Base-by-base conservation (phyloP, 164 flowering plant genomes). In the Paratinospora sagittata region DNA sequence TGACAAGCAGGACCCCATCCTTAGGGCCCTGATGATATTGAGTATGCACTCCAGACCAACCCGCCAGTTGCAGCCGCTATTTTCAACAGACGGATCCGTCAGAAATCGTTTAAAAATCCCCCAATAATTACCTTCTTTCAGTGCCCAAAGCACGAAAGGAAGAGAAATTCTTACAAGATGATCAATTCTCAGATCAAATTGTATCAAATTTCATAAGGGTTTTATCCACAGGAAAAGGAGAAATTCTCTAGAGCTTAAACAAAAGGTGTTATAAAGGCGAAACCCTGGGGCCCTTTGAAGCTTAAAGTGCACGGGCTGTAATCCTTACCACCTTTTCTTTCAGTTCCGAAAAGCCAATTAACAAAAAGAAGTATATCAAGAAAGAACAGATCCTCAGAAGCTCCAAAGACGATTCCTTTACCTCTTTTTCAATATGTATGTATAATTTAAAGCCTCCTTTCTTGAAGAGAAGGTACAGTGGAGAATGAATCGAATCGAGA, bases 1-100 rank as follows among this genome's bases (percentile, higher is more conserved):
- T 27, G 98, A 85, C 30, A 93, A 85, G 90, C 99, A 96, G 99
- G 98, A 96, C 87, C 99, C 99, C 98, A 91, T 93, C 73, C 91
- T 80, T 30, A 96, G 98, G 96, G 99, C 99, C 98, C 98, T 89
- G 92, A 96, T 77, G 23, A 96, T 82, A 67, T 78, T 81, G 6
- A 91, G 63, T 77, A 95, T 36, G 96, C 99, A 95, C 87, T 95
- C 99, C 98, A 95, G 94, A 86, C 82, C 92, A 87, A 81, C 92
- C 45, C 78, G 49, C 73, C 85, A 82, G 70, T 67, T 69, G 70
- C 71, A 78, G 24, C 87, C 84, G 63, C 87, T 71, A 66, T 80
- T 81, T 74, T 85, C 88, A 33, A 70, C 65, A 21, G 84, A 81
- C 9, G 85, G 74, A 86, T 85, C 93, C 89, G 93, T 88, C 80